These are phyloP conservation scores for Citrullus mucosospermus DNA, from an alignment of 306 rosid genomes.

Conservation along the genomic window DNA sequence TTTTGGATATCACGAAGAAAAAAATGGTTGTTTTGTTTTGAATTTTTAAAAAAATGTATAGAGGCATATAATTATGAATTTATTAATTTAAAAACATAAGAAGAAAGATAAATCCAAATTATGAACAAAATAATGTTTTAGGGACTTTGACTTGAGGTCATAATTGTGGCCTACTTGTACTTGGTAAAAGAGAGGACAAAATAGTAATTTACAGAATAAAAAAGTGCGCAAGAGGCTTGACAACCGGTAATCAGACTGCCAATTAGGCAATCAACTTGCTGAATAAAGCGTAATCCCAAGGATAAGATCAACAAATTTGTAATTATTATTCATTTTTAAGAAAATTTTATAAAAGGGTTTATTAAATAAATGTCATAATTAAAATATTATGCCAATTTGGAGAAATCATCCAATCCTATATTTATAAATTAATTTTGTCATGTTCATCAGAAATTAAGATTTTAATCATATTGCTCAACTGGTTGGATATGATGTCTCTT, in stretches of 20 bases:
- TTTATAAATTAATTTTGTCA: neutral
- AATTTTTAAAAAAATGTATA: neutral
- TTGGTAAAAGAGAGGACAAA: neutral
- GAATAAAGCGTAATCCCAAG: slow-evolving; percentile 1
- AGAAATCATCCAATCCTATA: neutral
- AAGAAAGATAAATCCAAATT: neutral
- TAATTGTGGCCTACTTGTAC: no score
- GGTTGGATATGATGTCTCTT: neutral
- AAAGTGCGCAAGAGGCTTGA: neutral
- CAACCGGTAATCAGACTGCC: slow-evolving; percentile 2
- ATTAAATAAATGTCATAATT: neutral
- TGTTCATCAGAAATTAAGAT: neutral
- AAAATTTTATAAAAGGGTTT: neutral
- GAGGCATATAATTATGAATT: neutral
- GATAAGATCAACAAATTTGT: slow-evolving; percentile 4
- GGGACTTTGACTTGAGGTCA: neutral
- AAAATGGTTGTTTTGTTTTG: no score
- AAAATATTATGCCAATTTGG: neutral
- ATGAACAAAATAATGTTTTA: no score
- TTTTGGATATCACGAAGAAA: no score
- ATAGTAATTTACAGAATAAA: neutral
- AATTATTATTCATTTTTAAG: neutral
- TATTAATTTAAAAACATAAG: neutral
- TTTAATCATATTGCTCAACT: neutral
- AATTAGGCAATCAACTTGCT: slow-evolving; percentile 10